A percentile compares a stretch with the other conserved stretches of the same genome.
These are phyloP conservation scores for Debaryomycetaceae sp. DNA, from an alignment of 1,139 yeast genomes.

Conservation along the genomic window DNA sequence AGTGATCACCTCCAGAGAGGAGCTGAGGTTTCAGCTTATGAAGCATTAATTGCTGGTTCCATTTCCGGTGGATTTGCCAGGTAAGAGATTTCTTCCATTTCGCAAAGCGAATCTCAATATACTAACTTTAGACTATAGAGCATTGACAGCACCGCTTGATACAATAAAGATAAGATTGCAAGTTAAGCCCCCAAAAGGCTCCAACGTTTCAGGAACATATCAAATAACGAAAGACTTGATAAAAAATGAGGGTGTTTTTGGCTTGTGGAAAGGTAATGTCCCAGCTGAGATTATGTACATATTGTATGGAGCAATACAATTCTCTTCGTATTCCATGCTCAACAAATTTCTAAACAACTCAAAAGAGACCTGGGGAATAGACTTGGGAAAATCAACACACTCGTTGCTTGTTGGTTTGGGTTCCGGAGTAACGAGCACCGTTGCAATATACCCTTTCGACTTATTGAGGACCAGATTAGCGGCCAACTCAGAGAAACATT, in stretches of 20 bases:
- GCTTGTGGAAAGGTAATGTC: conserved; percentile 92
- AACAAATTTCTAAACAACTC: conserved; percentile 39
- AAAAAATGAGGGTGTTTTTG: conserved; percentile 37
- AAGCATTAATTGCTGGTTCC: conserved; percentile 65
- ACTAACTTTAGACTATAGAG: conserved; percentile 29
- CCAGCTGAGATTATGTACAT: conserved; percentile 89
- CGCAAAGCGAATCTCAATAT: too few relatives aligned
- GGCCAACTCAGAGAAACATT: conserved; percentile 45
- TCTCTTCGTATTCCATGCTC: conserved; percentile 62
- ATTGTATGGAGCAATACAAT: conserved; percentile 81
- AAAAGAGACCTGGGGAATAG: conserved; percentile 21
- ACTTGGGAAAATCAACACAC: conserved; percentile 39
- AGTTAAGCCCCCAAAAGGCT: conserved; percentile 1
- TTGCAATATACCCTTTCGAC: conserved; percentile 83
- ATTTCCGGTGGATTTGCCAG: conserved; percentile 66
- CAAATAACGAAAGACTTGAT: conserved; percentile 19
- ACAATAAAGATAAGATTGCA: conserved; percentile 85
- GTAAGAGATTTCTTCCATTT: too few relatives aligned
- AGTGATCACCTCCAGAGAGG: conserved; percentile 55
- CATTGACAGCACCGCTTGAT: conserved; percentile 85
- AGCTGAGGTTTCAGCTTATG: conserved; percentile 39
- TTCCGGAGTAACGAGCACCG: conserved; percentile 74
- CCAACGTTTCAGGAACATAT: conserved; percentile 8
- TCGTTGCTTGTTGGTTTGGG: conserved; percentile 67
- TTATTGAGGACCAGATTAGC: conserved; percentile 80